phyloP scores from a whole-genome alignment of 176 grass and related monocot species.

The Zea mays region Zm-B73-REFERENCE-NAM-5.0 NC_050103.1:74482501-74483000 shows the following conservation, averaged over 20 bases:
- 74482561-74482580: neutral
- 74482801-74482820: conserved; percentile 42
- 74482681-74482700: conserved; percentile 69
- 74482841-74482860: neutral
- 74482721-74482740: conserved; percentile 79
- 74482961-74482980: conserved; percentile 55
- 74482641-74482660: conserved; percentile 89
- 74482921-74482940: conserved; percentile 71
- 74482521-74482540: neutral
- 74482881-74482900: conserved; percentile 94
- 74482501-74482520: neutral
- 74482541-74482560: neutral
- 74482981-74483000: conserved; percentile 87
- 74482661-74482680: conserved; percentile 61
- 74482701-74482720: conserved; percentile 75
- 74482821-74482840: neutral
- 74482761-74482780: conserved; percentile 97
- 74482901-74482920: conserved; percentile 96
- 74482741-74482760: conserved; percentile 89
- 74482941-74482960: conserved; percentile 50
- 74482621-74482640: conserved; percentile 93
- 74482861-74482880: neutral
- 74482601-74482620: conserved; percentile 60
- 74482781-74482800: conserved; percentile 92
- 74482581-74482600: conserved; percentile 4